A percentile compares a stretch with the other conserved stretches of the same genome.
These are phyloP conservation scores for Gracilaria gracilis DNA, from an alignment of 23 red algal species.

Conservation along the genomic window DNA sequence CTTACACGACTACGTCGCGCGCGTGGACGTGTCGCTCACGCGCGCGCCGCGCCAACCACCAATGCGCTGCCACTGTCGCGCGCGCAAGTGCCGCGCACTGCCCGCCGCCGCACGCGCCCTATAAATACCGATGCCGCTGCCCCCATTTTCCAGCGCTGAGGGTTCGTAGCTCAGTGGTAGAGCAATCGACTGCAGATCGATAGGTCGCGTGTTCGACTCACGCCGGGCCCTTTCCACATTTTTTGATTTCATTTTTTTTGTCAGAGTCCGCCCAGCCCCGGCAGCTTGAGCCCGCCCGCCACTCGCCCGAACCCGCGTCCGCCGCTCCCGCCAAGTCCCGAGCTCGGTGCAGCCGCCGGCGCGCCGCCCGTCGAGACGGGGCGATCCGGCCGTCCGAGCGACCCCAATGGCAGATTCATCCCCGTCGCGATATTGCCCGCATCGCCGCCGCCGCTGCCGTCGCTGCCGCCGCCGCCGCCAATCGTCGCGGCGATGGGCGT, in stretches of 20 bases:
- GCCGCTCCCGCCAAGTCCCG: neutral
- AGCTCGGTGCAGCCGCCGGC: no score
- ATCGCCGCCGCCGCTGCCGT: neutral
- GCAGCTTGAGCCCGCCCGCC: neutral
- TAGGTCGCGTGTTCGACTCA: conserved; percentile 86
- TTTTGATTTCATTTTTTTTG: no score
- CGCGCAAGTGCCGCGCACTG: neutral
- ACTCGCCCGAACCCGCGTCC: neutral
- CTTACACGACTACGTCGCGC: neutral
- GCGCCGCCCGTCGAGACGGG: neutral
- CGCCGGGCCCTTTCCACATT: conserved; percentile 55
- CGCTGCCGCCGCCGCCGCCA: neutral
- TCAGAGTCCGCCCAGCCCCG: neutral
- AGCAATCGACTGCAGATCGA: conserved; percentile 87
- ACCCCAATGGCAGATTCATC: neutral
- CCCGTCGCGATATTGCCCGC: neutral
- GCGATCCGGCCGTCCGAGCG: conserved; percentile 6
- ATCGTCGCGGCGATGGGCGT: no score
- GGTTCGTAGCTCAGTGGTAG: conserved; percentile 60
- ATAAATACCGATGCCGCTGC: no score
- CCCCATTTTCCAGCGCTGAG: no score
- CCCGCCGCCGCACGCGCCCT: no score
- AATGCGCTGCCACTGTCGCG: conserved; percentile 28
- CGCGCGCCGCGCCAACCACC: neutral
- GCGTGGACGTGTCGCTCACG: conserved; percentile 6